A percentile compares a stretch with the other conserved stretches of the same genome.
These are phyloP conservation scores for Leishmania tarentolae DNA, from an alignment of 208 protist species.

Conservation along the genomic window DNA sequence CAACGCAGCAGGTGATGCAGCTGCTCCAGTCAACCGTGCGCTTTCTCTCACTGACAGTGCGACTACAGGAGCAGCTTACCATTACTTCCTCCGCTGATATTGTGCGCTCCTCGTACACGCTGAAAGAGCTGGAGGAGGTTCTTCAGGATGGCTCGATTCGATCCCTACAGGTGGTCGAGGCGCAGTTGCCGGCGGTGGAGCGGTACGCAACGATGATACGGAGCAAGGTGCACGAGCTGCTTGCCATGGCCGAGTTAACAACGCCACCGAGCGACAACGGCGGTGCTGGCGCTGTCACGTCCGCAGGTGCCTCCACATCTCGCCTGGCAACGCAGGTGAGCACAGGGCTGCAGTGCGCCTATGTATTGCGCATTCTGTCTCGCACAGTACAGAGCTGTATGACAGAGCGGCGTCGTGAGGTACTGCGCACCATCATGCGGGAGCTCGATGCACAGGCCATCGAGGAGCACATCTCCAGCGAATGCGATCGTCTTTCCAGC, in stretches of 20 bases:
- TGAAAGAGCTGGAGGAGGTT: constrained; percentile 72
- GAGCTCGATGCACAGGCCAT: constrained; percentile 68
- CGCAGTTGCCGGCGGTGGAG: constrained; percentile 51
- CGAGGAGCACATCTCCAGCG: constrained; percentile 39
- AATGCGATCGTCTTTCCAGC: constrained; percentile 21
- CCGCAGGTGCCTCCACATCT: constrained; percentile 10
- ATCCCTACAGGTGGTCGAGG: constrained; percentile 66
- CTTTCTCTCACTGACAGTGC: constrained; percentile 52
- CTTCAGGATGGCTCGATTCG: constrained; percentile 38
- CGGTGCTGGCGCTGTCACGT: not conserved
- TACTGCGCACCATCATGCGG: constrained; percentile 59
- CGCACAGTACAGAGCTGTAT: constrained; percentile 60
- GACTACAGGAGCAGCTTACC: constrained; percentile 52
- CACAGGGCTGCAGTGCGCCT: constrained; percentile 66
- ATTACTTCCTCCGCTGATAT: constrained; percentile 37
- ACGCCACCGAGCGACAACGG: not conserved
- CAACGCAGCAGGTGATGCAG: constrained; percentile 50
- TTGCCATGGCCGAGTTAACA: constrained; percentile 40
- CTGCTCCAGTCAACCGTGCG: constrained; percentile 55
- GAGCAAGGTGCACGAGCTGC: constrained; percentile 54
- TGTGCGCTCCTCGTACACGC: constrained; percentile 57
- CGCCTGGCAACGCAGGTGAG: constrained; percentile 36
- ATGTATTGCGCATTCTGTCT: constrained; percentile 54
- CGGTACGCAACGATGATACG: constrained; percentile 49
- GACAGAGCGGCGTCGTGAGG: constrained; percentile 77